Evolutionary conservation across 805 yeast genomes (phyloP).

Genomic region (Yarrowia osloensis): DNA sequence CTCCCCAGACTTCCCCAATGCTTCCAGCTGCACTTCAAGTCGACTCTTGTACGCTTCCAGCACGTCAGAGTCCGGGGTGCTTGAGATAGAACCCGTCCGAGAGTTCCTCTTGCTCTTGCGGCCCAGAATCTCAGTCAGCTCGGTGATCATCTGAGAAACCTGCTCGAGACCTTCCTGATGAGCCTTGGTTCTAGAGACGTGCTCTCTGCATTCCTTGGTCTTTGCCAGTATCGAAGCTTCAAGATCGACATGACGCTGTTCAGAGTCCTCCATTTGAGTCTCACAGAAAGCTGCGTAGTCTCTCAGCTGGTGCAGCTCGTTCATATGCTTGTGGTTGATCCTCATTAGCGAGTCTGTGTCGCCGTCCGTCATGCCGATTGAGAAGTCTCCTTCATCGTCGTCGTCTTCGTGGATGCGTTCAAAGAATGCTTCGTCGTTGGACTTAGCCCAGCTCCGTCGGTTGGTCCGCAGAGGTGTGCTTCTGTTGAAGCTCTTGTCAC

Average conservation of each 20-base stretch:
- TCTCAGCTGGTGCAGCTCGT: neutral
- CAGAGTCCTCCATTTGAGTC: neutral
- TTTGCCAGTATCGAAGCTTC: conserved; percentile 15
- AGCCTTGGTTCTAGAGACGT: neutral
- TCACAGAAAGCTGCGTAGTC: conserved; percentile 4
- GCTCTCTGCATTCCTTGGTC: conserved; percentile 19
- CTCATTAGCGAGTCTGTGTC: conserved; percentile 1
- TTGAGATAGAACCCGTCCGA: neutral
- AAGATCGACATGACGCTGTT: neutral
- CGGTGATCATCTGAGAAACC: conserved; percentile 11
- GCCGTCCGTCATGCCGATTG: neutral
- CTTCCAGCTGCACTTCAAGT: conserved; percentile 1
- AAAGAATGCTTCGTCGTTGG: conserved; percentile 11
- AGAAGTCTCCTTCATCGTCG: neutral
- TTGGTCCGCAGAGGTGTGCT: neutral
- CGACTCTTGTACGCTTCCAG: neutral
- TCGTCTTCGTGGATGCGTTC: neutral
- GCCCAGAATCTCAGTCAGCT: neutral
- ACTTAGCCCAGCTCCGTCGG: conserved; percentile 2
- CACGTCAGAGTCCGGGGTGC: neutral
- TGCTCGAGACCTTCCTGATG: conserved; percentile 22
- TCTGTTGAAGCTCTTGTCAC: neutral
- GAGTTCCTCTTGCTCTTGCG: neutral
- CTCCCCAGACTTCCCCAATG: conserved; percentile 2
- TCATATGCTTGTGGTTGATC: neutral